These are phyloP conservation scores for Clausena lansium DNA, from an alignment of 345 rosid species.

Conservation along the genomic window DNA sequence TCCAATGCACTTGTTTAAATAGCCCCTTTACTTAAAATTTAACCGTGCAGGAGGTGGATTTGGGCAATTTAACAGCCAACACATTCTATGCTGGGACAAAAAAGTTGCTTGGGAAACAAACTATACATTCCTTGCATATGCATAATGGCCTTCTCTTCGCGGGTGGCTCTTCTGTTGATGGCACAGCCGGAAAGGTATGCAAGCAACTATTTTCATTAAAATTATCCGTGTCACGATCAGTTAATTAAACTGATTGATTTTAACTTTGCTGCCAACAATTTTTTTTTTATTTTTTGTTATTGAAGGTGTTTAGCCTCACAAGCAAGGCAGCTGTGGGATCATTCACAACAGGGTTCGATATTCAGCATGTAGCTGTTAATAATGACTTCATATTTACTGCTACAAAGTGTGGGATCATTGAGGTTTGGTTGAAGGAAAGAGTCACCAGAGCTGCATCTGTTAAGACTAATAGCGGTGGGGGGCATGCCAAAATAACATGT, in stretches of 20 bases:
- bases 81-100: slow-evolving; percentile 52
- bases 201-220: background rate
- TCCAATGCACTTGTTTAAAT: background rate
- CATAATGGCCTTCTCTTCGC: slow-evolving; percentile 40
- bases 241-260: background rate
- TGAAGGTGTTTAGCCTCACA: slow-evolving; percentile 44
- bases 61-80: slow-evolving; percentile 31
- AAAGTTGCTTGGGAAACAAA: slow-evolving; percentile 55
- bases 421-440: slow-evolving; percentile 57
- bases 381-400: slow-evolving; percentile 56
- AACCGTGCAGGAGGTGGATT: slow-evolving; percentile 44
- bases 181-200: slow-evolving; percentile 54
- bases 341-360: slow-evolving; percentile 37
- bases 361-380: slow-evolving; percentile 39
- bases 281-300: background rate
- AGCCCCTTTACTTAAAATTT: background rate
- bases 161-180: slow-evolving; percentile 53
- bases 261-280: background rate
- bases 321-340: slow-evolving; percentile 36
- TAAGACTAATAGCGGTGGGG: slow-evolving; percentile 21
- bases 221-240: background rate
- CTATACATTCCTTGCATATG: slow-evolving; percentile 35
- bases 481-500: slow-evolving; percentile 42
- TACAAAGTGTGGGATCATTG: slow-evolving; percentile 48
- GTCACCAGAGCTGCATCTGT: slow-evolving; percentile 35